phyloP scores from a whole-genome alignment of 2,329 filamentous ascomycete genomes.

The Pestalotiopsis sp. region DNA sequence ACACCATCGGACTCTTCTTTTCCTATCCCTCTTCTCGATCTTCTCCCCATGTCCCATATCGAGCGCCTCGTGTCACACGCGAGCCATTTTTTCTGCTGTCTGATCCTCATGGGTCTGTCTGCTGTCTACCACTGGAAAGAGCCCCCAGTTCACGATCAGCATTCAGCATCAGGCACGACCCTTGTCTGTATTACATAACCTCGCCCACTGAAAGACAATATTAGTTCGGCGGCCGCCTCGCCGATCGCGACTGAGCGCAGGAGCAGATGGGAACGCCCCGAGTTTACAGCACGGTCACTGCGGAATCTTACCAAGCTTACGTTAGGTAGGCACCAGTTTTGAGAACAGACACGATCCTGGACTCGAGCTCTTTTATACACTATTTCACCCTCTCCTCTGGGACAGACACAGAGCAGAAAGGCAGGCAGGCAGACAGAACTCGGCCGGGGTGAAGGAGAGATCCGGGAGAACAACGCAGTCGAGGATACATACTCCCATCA shows the following conservation, averaged over 20 bases:
- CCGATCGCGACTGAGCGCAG: slow-evolving; percentile 1
- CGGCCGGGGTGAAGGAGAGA: background rate
- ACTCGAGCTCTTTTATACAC: no score
- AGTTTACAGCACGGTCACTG: background rate
- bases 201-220: background rate
- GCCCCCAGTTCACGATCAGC: background rate
- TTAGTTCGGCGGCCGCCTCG: slow-evolving; percentile 1
- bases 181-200: slow-evolving; percentile 6
- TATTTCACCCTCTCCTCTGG: no score
- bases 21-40: background rate
- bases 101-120: background rate
- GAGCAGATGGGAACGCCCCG: background rate
- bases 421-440: background rate
- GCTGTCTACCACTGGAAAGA: background rate
- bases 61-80: background rate
- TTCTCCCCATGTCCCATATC: background rate
- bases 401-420: no score
- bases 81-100: background rate
- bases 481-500: background rate
- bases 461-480: background rate
- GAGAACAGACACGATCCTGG: no score
- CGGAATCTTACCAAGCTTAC: background rate
- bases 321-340: no score
- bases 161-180: background rate
- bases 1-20: background rate